Evolutionary conservation across 2,329 filamentous ascomycete species (phyloP).

Genomic region (Tricladium varicosporioides): DNA sequence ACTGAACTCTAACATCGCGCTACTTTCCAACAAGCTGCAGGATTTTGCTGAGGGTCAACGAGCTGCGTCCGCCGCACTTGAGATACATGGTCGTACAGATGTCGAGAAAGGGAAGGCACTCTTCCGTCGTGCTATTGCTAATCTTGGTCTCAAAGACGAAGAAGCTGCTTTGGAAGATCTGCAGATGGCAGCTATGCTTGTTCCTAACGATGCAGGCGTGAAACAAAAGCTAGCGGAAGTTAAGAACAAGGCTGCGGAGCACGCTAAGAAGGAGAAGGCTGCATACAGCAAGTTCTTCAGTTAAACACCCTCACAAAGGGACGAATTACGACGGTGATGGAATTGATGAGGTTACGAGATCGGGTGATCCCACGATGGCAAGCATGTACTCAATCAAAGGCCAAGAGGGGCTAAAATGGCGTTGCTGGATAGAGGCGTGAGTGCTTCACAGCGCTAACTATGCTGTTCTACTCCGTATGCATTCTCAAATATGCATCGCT

Average conservation of each 20-base stretch:
- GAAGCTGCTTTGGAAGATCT: conserved; percentile 76
- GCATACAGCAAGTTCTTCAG: conserved; percentile 88
- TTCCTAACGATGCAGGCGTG: conserved; percentile 73
- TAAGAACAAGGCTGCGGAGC: conserved; percentile 71
- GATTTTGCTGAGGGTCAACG: conserved; percentile 68
- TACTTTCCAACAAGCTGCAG: conserved; percentile 79
- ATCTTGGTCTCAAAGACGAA: conserved; percentile 76
- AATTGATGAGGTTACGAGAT: background rate
- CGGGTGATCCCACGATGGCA: background rate
- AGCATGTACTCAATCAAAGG: background rate
- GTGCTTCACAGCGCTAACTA: background rate
- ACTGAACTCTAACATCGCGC: conserved; percentile 83
- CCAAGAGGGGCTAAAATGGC: background rate
- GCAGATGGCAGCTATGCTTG: conserved; percentile 70
- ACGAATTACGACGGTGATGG: conserved; percentile 1
- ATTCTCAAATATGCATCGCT: background rate
- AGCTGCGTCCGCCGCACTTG: conserved; percentile 71
- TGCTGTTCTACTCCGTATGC: background rate
- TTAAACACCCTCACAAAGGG: conserved; percentile 11
- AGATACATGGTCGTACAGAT: conserved; percentile 62
- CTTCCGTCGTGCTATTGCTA: conserved; percentile 78
- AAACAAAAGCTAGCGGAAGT: conserved; percentile 72
- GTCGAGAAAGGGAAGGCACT: conserved; percentile 85
- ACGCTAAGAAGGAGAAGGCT: conserved; percentile 85
- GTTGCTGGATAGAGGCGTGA: background rate